Percentiles rank a stretch among this genome's conserved stretches.
phyloP scores from a whole-genome alignment of 2,329 filamentous ascomycete genomes.

The Elsinoe necatrix region DNA sequence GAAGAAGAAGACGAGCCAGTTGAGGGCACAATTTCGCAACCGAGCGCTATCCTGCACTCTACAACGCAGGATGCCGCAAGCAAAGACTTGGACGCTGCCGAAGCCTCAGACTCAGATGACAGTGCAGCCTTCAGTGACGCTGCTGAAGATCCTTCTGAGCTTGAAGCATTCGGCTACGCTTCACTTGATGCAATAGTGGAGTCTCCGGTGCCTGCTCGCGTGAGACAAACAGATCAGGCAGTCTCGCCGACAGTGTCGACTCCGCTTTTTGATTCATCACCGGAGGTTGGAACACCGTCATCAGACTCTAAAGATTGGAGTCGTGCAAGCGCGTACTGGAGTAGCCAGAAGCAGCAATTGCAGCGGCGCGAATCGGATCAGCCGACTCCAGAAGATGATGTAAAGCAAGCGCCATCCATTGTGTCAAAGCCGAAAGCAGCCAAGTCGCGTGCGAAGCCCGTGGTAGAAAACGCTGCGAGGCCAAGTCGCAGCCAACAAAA shows the following conservation, averaged over 20 bases:
- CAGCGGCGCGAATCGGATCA: constrained; percentile 49
- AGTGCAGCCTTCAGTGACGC: constrained; percentile 66
- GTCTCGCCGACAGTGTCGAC: constrained; percentile 9
- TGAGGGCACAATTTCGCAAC: neutral
- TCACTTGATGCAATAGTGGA: constrained; percentile 66
- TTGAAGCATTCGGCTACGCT: constrained; percentile 58
- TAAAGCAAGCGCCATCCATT: constrained; percentile 19
- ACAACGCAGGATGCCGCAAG: constrained; percentile 9
- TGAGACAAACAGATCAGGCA: constrained; percentile 24
- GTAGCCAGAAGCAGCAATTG: constrained; percentile 53
- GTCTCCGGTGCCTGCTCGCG: constrained; percentile 38
- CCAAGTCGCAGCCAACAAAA: neutral
- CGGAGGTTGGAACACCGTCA: constrained; percentile 14
- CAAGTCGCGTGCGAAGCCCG: constrained; percentile 31
- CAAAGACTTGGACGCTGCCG: constrained; percentile 15
- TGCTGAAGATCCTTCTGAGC: constrained; percentile 61
- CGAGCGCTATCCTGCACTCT: neutral
- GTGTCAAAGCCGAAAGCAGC: constrained; percentile 25
- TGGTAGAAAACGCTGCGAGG: neutral
- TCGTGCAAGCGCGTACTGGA: constrained; percentile 62
- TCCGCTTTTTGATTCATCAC: constrained; percentile 13
- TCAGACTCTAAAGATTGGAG: constrained; percentile 47
- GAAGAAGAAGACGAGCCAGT: constrained; percentile 16
- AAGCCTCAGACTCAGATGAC: constrained; percentile 33
- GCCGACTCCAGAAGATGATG: constrained; percentile 22